Evolutionary conservation across 257 asterid species (phyloP).

Genomic region (Jacaranda copaia): DNA sequence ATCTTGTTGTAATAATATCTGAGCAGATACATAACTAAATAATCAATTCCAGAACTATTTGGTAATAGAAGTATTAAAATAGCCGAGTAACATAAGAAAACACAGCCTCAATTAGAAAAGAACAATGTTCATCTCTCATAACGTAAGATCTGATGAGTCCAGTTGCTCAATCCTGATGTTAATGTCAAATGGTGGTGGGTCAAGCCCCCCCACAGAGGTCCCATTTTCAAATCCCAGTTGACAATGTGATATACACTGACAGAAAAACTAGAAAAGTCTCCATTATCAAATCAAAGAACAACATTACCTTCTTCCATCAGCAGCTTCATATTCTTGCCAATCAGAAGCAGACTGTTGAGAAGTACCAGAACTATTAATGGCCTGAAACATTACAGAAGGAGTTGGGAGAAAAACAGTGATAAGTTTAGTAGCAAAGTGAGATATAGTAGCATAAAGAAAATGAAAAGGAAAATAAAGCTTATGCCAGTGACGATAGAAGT

Average conservation of each 20-base stretch:
- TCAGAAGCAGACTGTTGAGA: constrained; percentile 73
- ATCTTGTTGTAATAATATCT: constrained; percentile 92
- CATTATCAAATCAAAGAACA: constrained; percentile 23
- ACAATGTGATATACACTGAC: background rate
- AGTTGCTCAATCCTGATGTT: constrained; percentile 11
- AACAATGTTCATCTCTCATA: constrained; percentile 24
- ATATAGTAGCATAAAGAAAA: constrained; percentile 23
- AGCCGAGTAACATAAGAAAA: background rate
- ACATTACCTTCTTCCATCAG: constrained; percentile 89
- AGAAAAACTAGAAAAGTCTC: constrained; percentile 16
- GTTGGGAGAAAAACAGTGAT: background rate
- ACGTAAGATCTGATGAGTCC: constrained; percentile 17
- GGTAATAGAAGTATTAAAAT: constrained; percentile 7
- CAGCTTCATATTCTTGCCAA: constrained; percentile 95
- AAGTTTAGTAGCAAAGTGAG: constrained; percentile 26
- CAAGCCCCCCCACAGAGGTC: constrained; percentile 15
- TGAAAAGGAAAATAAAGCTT: background rate
- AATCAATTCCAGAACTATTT: constrained; percentile 23
- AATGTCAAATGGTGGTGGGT: constrained; percentile 30
- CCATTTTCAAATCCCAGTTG: constrained; percentile 1
- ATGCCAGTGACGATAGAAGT: constrained; percentile 10
- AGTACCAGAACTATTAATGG: constrained; percentile 48
- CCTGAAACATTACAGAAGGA: constrained; percentile 37
- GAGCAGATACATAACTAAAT: constrained; percentile 34
- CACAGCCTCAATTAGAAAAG: constrained; percentile 1